Conservation (phyloP, 352 stramenopile genomes). For the Elongisporangium anandrum region DNA sequence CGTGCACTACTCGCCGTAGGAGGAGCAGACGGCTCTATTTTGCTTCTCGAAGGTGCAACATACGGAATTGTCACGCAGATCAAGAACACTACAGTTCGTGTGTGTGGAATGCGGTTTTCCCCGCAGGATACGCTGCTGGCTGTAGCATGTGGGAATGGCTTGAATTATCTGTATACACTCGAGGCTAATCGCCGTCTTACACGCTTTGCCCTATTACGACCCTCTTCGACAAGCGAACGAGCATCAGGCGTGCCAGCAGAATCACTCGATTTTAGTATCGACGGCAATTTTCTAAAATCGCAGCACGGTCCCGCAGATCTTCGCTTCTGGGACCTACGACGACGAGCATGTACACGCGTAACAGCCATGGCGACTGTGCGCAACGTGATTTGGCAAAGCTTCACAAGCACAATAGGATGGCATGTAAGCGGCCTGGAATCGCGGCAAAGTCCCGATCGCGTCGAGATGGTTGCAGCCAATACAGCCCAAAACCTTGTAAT, state of each 20-base stretch:
- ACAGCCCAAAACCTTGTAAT: constrained; percentile 10
- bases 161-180: constrained; percentile 72
- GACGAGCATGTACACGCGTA: constrained; percentile 46
- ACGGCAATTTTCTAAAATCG: constrained; percentile 52
- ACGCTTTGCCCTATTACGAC: constrained; percentile 55
- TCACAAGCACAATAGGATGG: constrained; percentile 39
- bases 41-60: constrained; percentile 14
- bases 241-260: constrained; percentile 10
- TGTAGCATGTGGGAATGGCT: constrained; percentile 48
- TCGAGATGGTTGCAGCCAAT: constrained; percentile 3
- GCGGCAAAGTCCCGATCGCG: neutral
- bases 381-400: constrained; percentile 52
- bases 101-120: constrained; percentile 43
- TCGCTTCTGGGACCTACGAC: constrained; percentile 59
- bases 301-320: constrained; percentile 30
- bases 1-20: constrained; percentile 52
- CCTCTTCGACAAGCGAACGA: constrained; percentile 15
- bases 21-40: constrained; percentile 52
- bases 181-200: constrained; percentile 25
- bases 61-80: constrained; percentile 23
- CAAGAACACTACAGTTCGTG: constrained; percentile 49
- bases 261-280: constrained; percentile 65
- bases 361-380: constrained; percentile 31
- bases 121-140: constrained; percentile 39
- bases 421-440: constrained; percentile 21